phyloP scores from a whole-genome alignment of 2,329 filamentous ascomycete genomes.

The Macrophomina phaseolina region DNA sequence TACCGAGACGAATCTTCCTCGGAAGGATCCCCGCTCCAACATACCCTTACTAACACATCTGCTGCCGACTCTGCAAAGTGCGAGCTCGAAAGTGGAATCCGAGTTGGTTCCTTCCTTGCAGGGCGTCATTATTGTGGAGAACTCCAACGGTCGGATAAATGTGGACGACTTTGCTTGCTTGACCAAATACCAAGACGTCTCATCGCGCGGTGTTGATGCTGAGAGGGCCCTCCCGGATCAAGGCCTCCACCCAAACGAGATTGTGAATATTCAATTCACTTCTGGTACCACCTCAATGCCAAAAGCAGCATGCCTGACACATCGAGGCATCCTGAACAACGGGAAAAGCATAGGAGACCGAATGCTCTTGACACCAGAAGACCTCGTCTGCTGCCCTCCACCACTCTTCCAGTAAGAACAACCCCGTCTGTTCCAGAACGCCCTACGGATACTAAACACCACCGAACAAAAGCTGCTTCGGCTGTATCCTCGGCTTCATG shows the following conservation, averaged over 20 bases:
- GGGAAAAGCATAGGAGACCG: slow-evolving; percentile 81
- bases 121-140: slow-evolving; percentile 79
- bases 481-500: slow-evolving; percentile 92
- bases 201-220: not conserved
- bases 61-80: slow-evolving; percentile 53
- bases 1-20: slow-evolving; percentile 83
- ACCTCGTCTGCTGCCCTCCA: slow-evolving; percentile 71
- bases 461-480: slow-evolving; percentile 69
- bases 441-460: not conserved
- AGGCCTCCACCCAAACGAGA: slow-evolving; percentile 66
- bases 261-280: slow-evolving; percentile 96
- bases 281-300: slow-evolving; percentile 90
- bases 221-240: slow-evolving; percentile 47
- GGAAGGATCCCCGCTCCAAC: slow-evolving; percentile 66
- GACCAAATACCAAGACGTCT: slow-evolving; percentile 52
- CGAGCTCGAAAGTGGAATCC: slow-evolving; percentile 53
- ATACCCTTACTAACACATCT: slow-evolving; percentile 62
- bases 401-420: slow-evolving; percentile 55
- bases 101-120: slow-evolving; percentile 70
- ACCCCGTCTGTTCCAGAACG: slow-evolving; percentile 7
- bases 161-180: slow-evolving; percentile 40
- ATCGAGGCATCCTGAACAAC: slow-evolving; percentile 90
- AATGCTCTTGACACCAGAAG: slow-evolving; percentile 77
- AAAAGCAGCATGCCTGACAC: slow-evolving; percentile 89
- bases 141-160: slow-evolving; percentile 65